These are phyloP conservation scores for Melaleuca quinquenervia DNA, from an alignment of 345 rosid genomes.

Conservation along the genomic window DNA sequence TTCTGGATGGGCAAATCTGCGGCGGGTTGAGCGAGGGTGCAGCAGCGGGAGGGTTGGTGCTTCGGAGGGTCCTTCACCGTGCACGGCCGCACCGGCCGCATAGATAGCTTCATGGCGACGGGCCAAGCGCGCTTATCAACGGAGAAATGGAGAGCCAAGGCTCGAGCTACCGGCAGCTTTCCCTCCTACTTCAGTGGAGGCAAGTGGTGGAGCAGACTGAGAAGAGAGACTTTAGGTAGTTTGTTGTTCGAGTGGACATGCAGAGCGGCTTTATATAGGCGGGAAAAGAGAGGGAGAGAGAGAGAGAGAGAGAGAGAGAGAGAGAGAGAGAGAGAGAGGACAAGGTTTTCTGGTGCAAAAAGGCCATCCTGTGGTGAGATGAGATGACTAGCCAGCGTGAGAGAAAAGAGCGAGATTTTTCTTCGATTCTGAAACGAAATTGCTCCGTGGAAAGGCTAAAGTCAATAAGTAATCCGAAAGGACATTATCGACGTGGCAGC, in stretches of 20 bases:
- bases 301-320: not conserved
- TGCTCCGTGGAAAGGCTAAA: not conserved
- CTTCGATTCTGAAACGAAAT: accelerated
- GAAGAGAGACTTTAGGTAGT: not conserved
- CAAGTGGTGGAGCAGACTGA: not conserved
- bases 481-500: too few relatives aligned
- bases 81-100: not conserved
- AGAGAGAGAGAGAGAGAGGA: not conserved
- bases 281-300: not conserved
- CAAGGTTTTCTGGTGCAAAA: not conserved
- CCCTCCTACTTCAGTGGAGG: not conserved
- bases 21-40: not conserved
- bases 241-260: not conserved
- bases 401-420: not conserved
- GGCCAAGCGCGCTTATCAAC: not conserved
- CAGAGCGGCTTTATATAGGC: not conserved
- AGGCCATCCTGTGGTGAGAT: not conserved
- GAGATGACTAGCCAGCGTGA: not conserved
- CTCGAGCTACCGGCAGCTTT: not conserved
- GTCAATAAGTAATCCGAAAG: not conserved
- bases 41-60: not conserved
- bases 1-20: not conserved
- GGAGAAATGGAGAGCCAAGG: not conserved
- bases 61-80: not conserved
- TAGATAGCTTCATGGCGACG: not conserved